phyloP scores from a whole-genome alignment of 306 rosid species.

The Mimosa pudica region DNA sequence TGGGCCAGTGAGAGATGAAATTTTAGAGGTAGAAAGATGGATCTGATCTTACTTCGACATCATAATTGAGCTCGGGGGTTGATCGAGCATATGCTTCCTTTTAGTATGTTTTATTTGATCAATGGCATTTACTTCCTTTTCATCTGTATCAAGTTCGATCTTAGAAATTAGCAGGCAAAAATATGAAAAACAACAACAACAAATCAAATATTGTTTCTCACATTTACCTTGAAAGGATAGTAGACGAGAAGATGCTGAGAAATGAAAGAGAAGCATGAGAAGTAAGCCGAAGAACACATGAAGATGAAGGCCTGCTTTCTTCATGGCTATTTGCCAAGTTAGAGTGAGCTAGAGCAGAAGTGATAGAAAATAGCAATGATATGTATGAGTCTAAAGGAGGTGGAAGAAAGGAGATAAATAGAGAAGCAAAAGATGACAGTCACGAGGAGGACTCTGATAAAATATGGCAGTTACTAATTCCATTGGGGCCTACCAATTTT shows the following conservation, averaged over 20 bases:
- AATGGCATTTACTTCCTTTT: constrained; percentile 19
- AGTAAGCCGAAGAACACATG: constrained; percentile 13
- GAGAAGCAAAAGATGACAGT: background rate
- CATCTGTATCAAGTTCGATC: constrained; percentile 27
- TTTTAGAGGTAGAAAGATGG: background rate
- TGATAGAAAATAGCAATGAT: constrained; percentile 7
- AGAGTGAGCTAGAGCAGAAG: background rate
- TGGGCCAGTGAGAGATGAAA: background rate
- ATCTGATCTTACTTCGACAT: constrained; percentile 13
- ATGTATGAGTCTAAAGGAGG: constrained; percentile 1
- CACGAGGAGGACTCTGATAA: constrained; percentile 17
- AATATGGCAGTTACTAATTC: background rate
- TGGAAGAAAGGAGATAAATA: constrained; percentile 3
- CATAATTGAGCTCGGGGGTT: background rate
- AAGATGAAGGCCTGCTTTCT: constrained; percentile 29
- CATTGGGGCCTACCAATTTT: background rate
- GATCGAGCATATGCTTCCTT: background rate
- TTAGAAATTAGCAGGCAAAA: background rate
- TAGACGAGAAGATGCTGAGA: constrained; percentile 39
- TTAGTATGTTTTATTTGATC: too few species aligned
- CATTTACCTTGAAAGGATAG: constrained; percentile 31
- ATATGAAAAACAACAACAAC: background rate
- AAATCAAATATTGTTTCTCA: background rate
- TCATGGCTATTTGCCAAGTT: background rate
- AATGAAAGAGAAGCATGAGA: constrained; percentile 35